These are phyloP conservation scores for Eucalyptus rudis DNA, from an alignment of 345 rosid species.

Conservation along the genomic window DNA sequence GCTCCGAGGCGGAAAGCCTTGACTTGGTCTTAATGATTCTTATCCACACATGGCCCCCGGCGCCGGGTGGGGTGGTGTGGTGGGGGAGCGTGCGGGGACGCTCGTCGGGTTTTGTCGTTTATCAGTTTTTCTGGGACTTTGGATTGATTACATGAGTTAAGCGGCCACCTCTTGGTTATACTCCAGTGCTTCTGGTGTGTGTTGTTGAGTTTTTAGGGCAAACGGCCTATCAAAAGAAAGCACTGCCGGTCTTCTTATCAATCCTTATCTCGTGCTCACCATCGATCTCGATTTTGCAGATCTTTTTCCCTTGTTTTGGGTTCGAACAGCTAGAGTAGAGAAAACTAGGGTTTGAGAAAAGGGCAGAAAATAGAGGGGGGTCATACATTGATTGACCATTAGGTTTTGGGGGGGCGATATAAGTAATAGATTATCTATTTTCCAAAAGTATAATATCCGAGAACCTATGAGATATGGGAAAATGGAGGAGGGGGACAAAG, in stretches of 20 bases:
- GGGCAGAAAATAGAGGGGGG: not conserved
- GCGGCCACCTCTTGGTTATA: not conserved
- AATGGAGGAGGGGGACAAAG: conserved; percentile 41
- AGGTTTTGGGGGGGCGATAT: not conserved
- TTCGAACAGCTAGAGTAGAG: not conserved
- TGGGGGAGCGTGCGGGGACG: not conserved
- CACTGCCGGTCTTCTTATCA: not conserved
- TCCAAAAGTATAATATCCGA: not conserved
- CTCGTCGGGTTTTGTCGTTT: not conserved
- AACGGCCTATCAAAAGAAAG: not conserved
- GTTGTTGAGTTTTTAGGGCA: not conserved
- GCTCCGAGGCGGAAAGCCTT: not conserved
- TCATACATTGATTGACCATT: not conserved
- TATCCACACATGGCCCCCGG: not conserved
- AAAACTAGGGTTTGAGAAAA: not conserved
- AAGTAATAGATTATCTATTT: not conserved
- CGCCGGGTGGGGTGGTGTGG: no score
- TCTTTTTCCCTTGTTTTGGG: not conserved
- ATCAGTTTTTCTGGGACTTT: not conserved
- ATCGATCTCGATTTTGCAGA: not conserved
- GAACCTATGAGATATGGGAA: conserved; percentile 5
- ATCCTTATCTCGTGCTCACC: not conserved
- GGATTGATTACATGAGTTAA: not conserved
- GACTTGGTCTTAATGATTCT: not conserved
- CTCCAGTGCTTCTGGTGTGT: not conserved